Conservation (phyloP, 371 early-diverging fungal species). For the Mucor saturninus region DNA sequence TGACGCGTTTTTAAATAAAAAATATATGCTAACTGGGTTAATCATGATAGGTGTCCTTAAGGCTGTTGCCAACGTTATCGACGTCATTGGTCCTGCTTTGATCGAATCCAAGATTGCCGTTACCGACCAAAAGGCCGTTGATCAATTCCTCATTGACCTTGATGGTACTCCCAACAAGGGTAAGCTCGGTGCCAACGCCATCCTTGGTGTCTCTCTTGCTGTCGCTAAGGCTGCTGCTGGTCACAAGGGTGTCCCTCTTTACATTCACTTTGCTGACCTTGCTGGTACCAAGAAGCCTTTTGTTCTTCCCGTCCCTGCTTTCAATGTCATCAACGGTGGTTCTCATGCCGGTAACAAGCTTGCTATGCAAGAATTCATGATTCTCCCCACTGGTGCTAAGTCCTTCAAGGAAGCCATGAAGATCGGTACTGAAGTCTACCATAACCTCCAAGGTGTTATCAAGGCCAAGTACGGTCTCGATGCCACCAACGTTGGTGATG, state of each 20-base stretch:
- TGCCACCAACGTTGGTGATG: constrained; percentile 99
- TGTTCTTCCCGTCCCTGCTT: constrained; percentile 96
- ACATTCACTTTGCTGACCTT: constrained; percentile 89
- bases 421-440: constrained; percentile 97
- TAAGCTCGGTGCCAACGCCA: constrained; percentile 98
- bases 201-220: constrained; percentile 97
- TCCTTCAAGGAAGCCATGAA: constrained; percentile 97
- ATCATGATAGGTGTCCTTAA: constrained; percentile 78
- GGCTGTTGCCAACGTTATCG: constrained; percentile 94
- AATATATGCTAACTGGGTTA: background rate
- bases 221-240: constrained; percentile 96
- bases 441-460: constrained; percentile 92
- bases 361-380: constrained; percentile 99
- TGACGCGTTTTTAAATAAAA: background rate
- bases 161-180: constrained; percentile 96
- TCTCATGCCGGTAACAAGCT: constrained; percentile 99
- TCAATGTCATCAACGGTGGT: constrained; percentile 99
- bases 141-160: constrained; percentile 86
- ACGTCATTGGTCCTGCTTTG: constrained; percentile 83
- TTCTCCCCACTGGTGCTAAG: constrained; percentile 94
- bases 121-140: constrained; percentile 87
- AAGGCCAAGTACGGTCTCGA: constrained; percentile 98
- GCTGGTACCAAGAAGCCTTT: constrained; percentile 81
- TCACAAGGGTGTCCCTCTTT: constrained; percentile 88
- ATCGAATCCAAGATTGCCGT: constrained; percentile 76